Percentiles rank a stretch among this genome's conserved stretches.
Evolutionary conservation across 805 yeast genomes (phyloP).

Genomic region (Cyberlindnera xishuangbannaensis): DNA sequence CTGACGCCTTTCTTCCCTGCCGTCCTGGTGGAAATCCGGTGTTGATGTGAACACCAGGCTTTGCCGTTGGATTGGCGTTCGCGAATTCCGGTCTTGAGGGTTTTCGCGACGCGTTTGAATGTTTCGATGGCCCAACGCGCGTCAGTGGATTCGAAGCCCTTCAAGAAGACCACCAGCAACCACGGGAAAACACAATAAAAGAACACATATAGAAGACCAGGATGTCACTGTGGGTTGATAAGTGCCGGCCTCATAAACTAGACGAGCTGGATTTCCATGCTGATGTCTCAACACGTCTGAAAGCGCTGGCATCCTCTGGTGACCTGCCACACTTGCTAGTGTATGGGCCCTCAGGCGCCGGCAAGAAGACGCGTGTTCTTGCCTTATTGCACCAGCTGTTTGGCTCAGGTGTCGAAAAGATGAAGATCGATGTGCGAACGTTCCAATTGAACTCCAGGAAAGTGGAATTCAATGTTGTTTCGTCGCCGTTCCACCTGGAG

Average conservation of each 20-base stretch:
- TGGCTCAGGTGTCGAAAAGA: conserved; percentile 75
- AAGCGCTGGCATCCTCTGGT: conserved; percentile 59
- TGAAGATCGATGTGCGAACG: conserved; percentile 86
- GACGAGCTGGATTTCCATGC: conserved; percentile 61
- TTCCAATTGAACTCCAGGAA: conserved; percentile 72
- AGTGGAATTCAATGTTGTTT: conserved; percentile 87
- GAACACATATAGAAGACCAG: too few relatives aligned
- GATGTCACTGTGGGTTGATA: conserved; percentile 97
- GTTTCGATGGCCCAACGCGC: conserved; percentile 1
- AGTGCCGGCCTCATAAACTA: conserved; percentile 73
- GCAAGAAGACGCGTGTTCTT: conserved; percentile 90
- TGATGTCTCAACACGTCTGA: conserved; percentile 55
- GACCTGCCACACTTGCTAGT: conserved; percentile 91
- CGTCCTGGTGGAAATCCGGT: too few relatives aligned
- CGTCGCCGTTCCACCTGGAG: conserved; percentile 86
- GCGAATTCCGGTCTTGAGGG: too few relatives aligned
- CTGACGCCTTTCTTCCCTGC: too few relatives aligned
- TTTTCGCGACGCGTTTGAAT: background rate
- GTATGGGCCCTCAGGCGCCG: conserved; percentile 96
- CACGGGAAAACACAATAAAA: background rate
- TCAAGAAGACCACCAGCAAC: background rate
- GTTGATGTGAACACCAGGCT: too few relatives aligned
- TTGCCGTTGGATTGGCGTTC: too few relatives aligned
- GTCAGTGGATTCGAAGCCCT: too few relatives aligned
- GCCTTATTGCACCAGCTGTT: conserved; percentile 73